phyloP scores from a whole-genome alignment of 2,329 filamentous ascomycete genomes.

The Pestalotiopsis sp. region DNA sequence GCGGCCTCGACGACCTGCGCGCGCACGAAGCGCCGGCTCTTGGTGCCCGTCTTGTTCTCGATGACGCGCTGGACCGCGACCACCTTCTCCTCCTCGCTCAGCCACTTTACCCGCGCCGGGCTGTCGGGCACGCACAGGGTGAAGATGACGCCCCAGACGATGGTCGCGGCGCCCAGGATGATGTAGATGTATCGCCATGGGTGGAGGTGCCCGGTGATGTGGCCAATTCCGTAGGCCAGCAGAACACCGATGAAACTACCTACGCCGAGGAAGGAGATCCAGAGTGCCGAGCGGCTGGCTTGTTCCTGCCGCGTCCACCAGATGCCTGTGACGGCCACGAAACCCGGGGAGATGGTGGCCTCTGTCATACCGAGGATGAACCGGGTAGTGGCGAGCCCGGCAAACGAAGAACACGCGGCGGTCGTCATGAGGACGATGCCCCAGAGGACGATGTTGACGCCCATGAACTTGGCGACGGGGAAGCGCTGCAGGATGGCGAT shows the following conservation, averaged over 20 bases:
- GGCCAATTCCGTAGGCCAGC: slow-evolving; percentile 22
- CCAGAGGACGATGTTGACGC: slow-evolving; percentile 42
- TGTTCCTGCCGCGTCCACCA: slow-evolving; percentile 29
- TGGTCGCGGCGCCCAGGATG: slow-evolving; percentile 20
- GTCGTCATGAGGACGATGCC: slow-evolving; percentile 34
- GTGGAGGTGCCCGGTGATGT: slow-evolving; percentile 19
- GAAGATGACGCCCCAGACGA: slow-evolving; percentile 22
- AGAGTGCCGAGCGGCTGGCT: slow-evolving; percentile 23
- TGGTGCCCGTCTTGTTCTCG: slow-evolving; percentile 31
- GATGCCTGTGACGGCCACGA: slow-evolving; percentile 27
- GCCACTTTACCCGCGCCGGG: slow-evolving; percentile 22
- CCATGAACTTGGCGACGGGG: slow-evolving; percentile 38
- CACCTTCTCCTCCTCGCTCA: slow-evolving; percentile 27
- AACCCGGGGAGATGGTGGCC: slow-evolving; percentile 24
- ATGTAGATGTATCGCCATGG: slow-evolving; percentile 25
- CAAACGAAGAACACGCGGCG: slow-evolving; percentile 24
- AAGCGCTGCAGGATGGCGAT: slow-evolving; percentile 34
- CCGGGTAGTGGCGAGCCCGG: slow-evolving; percentile 20
- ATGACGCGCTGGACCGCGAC: slow-evolving; percentile 30
- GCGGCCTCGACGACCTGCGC: slow-evolving; percentile 26
- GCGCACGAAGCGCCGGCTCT: slow-evolving; percentile 25
- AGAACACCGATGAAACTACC: slow-evolving; percentile 25
- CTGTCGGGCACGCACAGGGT: slow-evolving; percentile 23
- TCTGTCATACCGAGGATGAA: slow-evolving; percentile 26
- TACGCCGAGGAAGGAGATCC: slow-evolving; percentile 25